Evolutionary conservation across 306 rosid species (phyloP).

Genomic region (Vicia sativa): DNA sequence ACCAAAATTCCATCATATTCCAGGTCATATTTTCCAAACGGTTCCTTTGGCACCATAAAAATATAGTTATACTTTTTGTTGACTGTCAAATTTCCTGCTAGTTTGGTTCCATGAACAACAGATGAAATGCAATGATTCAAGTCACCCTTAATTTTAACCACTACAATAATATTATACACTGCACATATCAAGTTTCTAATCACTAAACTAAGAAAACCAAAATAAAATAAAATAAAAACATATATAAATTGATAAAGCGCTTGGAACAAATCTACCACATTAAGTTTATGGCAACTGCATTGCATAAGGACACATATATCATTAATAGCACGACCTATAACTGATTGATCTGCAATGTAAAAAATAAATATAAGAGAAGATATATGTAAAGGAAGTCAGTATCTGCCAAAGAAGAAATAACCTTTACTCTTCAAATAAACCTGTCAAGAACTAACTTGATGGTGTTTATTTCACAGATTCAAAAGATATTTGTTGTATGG

Average conservation of each 20-base stretch:
- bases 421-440: neutral
- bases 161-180: no score
- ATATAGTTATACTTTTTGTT: no score
- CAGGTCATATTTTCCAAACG: no score
- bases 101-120: no score
- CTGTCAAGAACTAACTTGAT: neutral
- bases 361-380: constrained; percentile 30
- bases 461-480: constrained; percentile 10
- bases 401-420: neutral
- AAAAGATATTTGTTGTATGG: constrained; percentile 11
- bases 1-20: no score
- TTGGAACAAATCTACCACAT: constrained; percentile 59
- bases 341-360: constrained; percentile 68
- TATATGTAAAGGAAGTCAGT: constrained; percentile 14
- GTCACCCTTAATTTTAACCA: no score
- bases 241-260: neutral
- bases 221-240: constrained; percentile 14
- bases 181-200: neutral
- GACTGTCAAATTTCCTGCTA: no score
- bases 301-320: constrained; percentile 82
- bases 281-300: constrained; percentile 91
- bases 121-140: no score
- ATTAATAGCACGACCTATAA: constrained; percentile 82
- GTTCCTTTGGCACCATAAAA: no score
- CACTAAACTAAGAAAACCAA: constrained; percentile 12